Evolutionary conservation across 225 moss, liverwort and hornwort species (phyloP), one percentile per base, ranked within the genome.

Genomic region (Physcomitrium patens): DNA sequence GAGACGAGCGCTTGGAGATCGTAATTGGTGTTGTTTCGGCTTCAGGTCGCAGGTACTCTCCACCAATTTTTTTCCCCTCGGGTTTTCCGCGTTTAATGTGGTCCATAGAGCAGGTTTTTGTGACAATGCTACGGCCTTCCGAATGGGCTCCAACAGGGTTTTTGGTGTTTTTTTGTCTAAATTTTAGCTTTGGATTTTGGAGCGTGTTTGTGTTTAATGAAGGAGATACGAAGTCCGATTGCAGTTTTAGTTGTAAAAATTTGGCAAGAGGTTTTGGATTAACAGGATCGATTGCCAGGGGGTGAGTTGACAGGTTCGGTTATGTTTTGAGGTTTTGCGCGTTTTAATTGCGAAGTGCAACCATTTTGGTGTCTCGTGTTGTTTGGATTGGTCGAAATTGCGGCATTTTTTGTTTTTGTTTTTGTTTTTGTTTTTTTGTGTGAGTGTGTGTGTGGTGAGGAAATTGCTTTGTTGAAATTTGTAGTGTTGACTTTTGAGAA

Each of bases 241-340:
- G 19, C 5, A 24, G 71, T 12, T 67, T 67, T 14, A 41, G 50
- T 42, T 27, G 10, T 9, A 19, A 19, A 60, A 28, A 46, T 67
- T 12, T 12, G 28, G 9, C 27, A 67, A 11, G 3, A 3, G 10
- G 11, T 11, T 9, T 37, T 44, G 60, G 53, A 28, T 27, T 60
- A 2, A 5, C 16, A 7, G 7, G 26, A 28, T 59, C 13, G 8
- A 3, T 51, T 1, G 8, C 27, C 8, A 0, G 7, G 2, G 26
- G 12, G 56, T 45, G 60, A 5, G 37, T 23, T 47, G 49, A 19
- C 46, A 52, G 77, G 31, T 77, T 70, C 71, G 43, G 63, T 64
- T 67, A 73, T 73, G 63, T 62, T 79, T 79, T 68, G 73, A 68
- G 74, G 53, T 61, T 73, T 79, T 55, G 7, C n/a, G 13, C 23